Conservation (phyloP, 352 stramenopile genomes). For the Globisporangium cystogenes region DNA sequence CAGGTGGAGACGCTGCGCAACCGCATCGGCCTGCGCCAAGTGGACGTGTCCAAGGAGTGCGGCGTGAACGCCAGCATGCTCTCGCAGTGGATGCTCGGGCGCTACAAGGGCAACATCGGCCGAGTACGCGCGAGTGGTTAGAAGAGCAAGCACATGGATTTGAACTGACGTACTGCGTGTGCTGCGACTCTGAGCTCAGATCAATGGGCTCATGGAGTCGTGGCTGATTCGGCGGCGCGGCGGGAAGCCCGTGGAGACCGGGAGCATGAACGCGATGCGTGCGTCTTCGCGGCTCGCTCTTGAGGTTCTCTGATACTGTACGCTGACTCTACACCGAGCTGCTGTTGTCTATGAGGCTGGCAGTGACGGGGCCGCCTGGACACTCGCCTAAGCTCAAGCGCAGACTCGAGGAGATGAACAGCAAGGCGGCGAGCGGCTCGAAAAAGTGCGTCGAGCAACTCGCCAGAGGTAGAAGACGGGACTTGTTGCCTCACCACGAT, state of each 20-base stretch:
- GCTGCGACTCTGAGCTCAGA: slow-evolving; percentile 20
- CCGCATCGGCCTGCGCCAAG: slow-evolving; percentile 62
- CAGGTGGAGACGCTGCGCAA: slow-evolving; percentile 76
- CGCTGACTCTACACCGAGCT: no score
- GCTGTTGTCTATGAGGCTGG: neutral
- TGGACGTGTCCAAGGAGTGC: slow-evolving; percentile 83
- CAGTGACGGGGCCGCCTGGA: slow-evolving; percentile 46
- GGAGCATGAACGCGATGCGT: slow-evolving; percentile 39
- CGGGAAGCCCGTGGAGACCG: slow-evolving; percentile 78
- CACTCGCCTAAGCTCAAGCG: slow-evolving; percentile 70
- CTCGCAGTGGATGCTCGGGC: slow-evolving; percentile 82
- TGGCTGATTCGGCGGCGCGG: slow-evolving; percentile 78
- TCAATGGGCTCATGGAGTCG: slow-evolving; percentile 83
- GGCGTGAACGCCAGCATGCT: slow-evolving; percentile 84
- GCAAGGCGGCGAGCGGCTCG: slow-evolving; percentile 25
- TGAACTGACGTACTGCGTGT: no score
- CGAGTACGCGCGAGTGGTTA: slow-evolving; percentile 40
- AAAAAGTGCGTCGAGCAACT: slow-evolving; percentile 24
- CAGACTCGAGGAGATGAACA: slow-evolving; percentile 48
- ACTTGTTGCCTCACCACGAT: neutral
- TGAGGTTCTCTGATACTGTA: no score
- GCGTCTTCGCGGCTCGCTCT: neutral
- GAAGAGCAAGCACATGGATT: no score
- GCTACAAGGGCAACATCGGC: slow-evolving; percentile 81
- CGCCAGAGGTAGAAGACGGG: no score